A percentile compares a stretch with the other conserved stretches of the same genome.
Evolutionary conservation across 495 filamentous ascomycete species (phyloP).

Genomic region (Penicillium samsonianum): DNA sequence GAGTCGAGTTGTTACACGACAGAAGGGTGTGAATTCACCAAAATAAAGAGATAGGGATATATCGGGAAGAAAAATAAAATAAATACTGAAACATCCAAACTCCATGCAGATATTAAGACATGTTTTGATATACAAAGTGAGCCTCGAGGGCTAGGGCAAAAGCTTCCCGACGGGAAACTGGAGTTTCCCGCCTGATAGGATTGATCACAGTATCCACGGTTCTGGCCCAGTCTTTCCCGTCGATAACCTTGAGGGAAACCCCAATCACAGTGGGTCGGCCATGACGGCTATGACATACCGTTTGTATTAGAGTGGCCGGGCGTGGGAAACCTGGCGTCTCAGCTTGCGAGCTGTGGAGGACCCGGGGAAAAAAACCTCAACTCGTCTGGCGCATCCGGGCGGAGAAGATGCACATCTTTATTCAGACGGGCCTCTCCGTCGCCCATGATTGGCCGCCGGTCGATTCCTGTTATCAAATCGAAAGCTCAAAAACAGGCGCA

Average conservation of each 20-base stretch:
- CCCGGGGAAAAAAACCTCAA: slow-evolving; percentile 25
- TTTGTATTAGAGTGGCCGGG: not conserved
- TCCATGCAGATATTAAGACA: slow-evolving; percentile 21
- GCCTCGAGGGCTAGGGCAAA: slow-evolving; percentile 4
- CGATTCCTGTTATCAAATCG: slow-evolving; percentile 39
- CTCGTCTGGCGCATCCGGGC: slow-evolving; percentile 18
- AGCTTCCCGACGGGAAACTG: slow-evolving; percentile 45
- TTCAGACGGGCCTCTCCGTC: slow-evolving; percentile 13
- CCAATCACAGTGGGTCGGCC: slow-evolving; percentile 23
- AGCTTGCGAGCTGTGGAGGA: slow-evolving; percentile 18
- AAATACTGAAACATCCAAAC: slow-evolving; percentile 1
- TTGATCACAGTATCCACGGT: slow-evolving; percentile 14
- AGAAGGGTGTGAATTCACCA: slow-evolving; percentile 11
- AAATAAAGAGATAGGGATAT: slow-evolving; percentile 14
- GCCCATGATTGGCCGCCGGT: slow-evolving; percentile 26
- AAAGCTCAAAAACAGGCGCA: slow-evolving; percentile 16
- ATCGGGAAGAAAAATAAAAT: slow-evolving; percentile 6
- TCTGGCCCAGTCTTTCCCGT: slow-evolving; percentile 35
- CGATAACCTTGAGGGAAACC: slow-evolving; percentile 38
- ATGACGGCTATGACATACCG: slow-evolving; percentile 25
- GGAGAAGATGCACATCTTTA: slow-evolving; percentile 31
- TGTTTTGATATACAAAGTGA: slow-evolving; percentile 39
- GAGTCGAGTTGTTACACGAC: slow-evolving; percentile 17
- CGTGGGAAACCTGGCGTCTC: slow-evolving; percentile 24
- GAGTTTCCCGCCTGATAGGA: slow-evolving; percentile 38